Conservation (phyloP, 2,329 filamentous ascomycete genomes). For the Monilinia vaccinii-corymbosi region DNA sequence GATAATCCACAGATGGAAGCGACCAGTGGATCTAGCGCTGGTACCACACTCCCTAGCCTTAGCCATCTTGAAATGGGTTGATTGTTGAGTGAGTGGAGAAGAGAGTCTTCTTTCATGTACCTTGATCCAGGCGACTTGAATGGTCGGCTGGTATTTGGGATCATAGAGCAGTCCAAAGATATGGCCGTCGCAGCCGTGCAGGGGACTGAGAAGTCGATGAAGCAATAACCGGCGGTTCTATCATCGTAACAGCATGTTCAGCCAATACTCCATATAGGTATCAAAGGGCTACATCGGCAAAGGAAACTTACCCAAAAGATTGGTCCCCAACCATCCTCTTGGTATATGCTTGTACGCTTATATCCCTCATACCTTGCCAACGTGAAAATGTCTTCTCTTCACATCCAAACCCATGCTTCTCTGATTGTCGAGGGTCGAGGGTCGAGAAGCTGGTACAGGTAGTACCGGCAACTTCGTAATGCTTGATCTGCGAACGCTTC, state of each 20-base stretch:
- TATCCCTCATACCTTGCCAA: background rate
- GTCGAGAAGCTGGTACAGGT: no score
- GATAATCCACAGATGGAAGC: no score
- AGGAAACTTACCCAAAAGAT: background rate
- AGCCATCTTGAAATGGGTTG: no score
- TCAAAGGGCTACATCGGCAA: background rate
- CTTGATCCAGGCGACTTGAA: background rate
- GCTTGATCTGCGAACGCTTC: no score
- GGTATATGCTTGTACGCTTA: background rate
- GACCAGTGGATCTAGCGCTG: no score
- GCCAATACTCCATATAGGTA: background rate
- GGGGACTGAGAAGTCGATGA: background rate
- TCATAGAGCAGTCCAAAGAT: background rate
- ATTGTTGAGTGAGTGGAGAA: no score
- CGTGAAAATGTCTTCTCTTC: background rate
- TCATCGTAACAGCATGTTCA: background rate
- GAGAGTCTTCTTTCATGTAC: no score
- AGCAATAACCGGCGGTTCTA: background rate
- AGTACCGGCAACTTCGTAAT: no score
- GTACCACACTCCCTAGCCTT: no score
- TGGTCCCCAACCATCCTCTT: background rate
- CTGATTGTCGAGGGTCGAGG: no score
- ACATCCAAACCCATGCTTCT: background rate
- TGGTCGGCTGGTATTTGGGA: background rate
- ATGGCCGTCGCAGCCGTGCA: background rate